phyloP scores from a whole-genome alignment of 2,329 filamentous ascomycete genomes.

The Xylariaceae sp. region DNA sequence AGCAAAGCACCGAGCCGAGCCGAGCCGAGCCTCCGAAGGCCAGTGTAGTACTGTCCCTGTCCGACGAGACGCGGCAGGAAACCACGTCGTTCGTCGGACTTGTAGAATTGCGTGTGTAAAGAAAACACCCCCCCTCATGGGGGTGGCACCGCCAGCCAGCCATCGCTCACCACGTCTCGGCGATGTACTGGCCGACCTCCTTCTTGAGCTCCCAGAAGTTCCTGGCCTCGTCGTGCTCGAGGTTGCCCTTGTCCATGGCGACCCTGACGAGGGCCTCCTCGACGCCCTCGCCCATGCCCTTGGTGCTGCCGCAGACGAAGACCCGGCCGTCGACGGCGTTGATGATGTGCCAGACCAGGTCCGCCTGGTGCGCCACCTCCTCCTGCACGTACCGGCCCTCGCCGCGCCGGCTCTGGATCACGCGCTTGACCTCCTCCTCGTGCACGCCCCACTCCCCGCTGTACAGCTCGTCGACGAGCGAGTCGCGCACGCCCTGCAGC shows the following conservation, averaged over 20 bases:
- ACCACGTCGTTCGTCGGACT: too few relatives aligned
- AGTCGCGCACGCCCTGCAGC: conserved; percentile 48
- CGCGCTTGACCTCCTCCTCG: conserved; percentile 76
- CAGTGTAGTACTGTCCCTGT: too few relatives aligned
- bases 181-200: conserved; percentile 90
- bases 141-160: too few relatives aligned
- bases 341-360: conserved; percentile 97
- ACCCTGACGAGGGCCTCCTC: conserved; percentile 82
- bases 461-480: conserved; percentile 91
- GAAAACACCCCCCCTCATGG: too few relatives aligned
- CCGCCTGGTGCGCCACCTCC: conserved; percentile 82
- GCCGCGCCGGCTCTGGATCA: conserved; percentile 67
- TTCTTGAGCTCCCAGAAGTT: conserved; percentile 91
- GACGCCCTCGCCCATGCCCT: conserved; percentile 97
- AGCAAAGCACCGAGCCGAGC: too few relatives aligned
- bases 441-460: conserved; percentile 93
- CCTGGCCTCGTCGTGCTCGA: conserved; percentile 72
- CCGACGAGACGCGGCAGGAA: too few relatives aligned
- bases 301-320: conserved; percentile 91
- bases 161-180: conserved; percentile 58
- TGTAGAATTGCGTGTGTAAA: too few relatives aligned
- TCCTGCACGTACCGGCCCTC: conserved; percentile 93
- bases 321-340: conserved; percentile 92
- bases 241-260: conserved; percentile 83
- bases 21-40: too few relatives aligned